phyloP scores from a whole-genome alignment of 2,329 filamentous ascomycete species.

The Sclerotinia borealis region DNA sequence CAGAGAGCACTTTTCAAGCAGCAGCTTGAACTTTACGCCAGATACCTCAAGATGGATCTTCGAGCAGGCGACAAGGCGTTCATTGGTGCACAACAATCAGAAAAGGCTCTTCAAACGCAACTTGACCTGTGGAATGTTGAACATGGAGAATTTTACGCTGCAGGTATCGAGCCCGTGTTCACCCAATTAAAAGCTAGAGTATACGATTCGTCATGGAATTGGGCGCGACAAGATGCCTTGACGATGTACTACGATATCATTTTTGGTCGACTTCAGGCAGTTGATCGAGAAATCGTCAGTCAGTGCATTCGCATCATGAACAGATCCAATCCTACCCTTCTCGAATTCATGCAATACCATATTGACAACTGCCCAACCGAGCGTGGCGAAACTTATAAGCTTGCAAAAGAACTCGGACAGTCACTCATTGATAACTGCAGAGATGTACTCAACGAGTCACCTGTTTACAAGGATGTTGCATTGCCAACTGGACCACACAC shows the following conservation, averaged over 20 bases:
- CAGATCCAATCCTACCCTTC: conserved; percentile 86
- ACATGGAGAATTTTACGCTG: conserved; percentile 93
- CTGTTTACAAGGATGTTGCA: conserved; percentile 93
- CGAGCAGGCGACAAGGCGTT: conserved; percentile 94
- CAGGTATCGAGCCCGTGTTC: conserved; percentile 91
- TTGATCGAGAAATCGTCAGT: conserved; percentile 97
- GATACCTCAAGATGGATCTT: conserved; percentile 96
- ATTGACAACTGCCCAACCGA: conserved; percentile 98
- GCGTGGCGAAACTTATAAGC: conserved; percentile 91
- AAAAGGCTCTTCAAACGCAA: conserved; percentile 84
- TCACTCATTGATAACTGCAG: conserved; percentile 97
- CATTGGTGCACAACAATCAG: conserved; percentile 75
- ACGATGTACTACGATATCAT: conserved; percentile 99
- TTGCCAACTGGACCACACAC: conserved; percentile 89
- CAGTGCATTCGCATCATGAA: conserved; percentile 99
- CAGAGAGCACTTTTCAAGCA: conserved; percentile 96
- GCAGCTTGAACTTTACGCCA: conserved; percentile 88
- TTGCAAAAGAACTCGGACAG: conserved; percentile 90
- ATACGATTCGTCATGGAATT: conserved; percentile 99
- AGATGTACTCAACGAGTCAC: conserved; percentile 76
- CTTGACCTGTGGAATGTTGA: conserved; percentile 92
- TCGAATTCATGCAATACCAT: conserved; percentile 99
- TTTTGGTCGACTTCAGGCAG: conserved; percentile 84
- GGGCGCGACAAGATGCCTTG: conserved; percentile 93
- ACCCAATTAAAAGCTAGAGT: conserved; percentile 88